These are phyloP conservation scores for Sicyos baderoa DNA, from an alignment of 306 rosid species.

Conservation along the genomic window DNA sequence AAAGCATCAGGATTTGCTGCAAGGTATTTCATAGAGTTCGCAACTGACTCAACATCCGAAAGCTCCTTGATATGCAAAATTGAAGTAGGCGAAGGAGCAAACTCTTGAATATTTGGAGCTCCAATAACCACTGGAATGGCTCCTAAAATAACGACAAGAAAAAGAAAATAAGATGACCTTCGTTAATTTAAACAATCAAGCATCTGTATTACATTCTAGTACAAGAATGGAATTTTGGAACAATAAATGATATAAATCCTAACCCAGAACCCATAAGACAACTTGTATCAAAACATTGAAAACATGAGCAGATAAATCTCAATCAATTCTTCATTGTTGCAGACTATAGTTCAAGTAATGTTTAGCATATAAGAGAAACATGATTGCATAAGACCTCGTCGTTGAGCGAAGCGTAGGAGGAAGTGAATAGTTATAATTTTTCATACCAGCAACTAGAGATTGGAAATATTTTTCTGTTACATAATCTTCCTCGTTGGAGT, in stretches of 20 bases:
- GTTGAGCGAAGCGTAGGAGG: background rate
- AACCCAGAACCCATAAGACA: background rate
- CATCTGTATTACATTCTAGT: background rate
- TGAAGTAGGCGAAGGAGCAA: constrained; percentile 66
- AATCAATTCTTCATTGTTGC: background rate
- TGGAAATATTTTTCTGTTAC: constrained; percentile 98
- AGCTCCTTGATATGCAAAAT: constrained; percentile 64
- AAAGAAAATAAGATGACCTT: background rate
- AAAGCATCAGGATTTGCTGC: constrained; percentile 73
- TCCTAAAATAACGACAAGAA: constrained; percentile 32
- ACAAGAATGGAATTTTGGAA: constrained; percentile 6
- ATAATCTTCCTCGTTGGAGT: constrained; percentile 97
- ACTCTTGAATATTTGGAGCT: constrained; percentile 87
- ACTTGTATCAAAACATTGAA: background rate
- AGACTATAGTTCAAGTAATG: background rate
- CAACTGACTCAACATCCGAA: constrained; percentile 55
- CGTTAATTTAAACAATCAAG: background rate
- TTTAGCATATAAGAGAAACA: background rate
- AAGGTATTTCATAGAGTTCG: constrained; percentile 63
- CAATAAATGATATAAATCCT: background rate
- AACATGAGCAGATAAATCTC: background rate
- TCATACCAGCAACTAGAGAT: constrained; percentile 92
- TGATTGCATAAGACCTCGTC: background rate
- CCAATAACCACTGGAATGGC: constrained; percentile 86
- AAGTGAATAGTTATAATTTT: constrained; percentile 7